phyloP scores from a whole-genome alignment of 2,329 filamentous ascomycete species.

The Sporothrix brunneoviolacea region DNA sequence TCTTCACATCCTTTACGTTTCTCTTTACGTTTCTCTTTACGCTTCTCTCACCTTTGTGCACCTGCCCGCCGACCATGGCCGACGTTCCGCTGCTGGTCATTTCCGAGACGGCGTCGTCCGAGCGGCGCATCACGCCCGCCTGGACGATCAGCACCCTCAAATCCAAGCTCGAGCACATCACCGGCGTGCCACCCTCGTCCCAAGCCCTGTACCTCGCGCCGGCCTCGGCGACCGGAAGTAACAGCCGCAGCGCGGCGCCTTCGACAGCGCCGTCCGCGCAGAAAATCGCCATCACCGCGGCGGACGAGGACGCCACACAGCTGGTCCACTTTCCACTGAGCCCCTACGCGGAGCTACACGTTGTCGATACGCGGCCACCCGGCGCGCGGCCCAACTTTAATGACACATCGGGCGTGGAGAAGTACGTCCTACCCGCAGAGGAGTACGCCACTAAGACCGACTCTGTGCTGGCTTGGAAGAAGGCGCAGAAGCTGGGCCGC shows the following conservation, averaged over 20 bases:
- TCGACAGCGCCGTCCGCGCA: conserved; percentile 43
- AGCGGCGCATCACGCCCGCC: conserved; percentile 84
- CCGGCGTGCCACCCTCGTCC: conserved; percentile 74
- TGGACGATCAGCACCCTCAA: conserved; percentile 86
- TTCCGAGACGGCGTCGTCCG: conserved; percentile 72
- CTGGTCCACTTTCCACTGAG: conserved; percentile 61
- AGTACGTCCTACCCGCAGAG: conserved; percentile 79
- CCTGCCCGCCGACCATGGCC: conserved; percentile 39
- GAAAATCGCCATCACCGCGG: conserved; percentile 58
- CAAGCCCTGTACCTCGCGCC: conserved; percentile 71
- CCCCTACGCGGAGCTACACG: conserved; percentile 72
- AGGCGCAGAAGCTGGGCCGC: conserved; percentile 85
- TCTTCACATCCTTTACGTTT: too few species aligned
- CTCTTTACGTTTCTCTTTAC: too few species aligned
- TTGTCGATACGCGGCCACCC: conserved; percentile 71
- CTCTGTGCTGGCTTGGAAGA: conserved; percentile 93
- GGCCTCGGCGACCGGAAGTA: neutral
- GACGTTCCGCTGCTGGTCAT: conserved; percentile 70
- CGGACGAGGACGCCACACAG: conserved; percentile 58
- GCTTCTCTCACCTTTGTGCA: too few species aligned
- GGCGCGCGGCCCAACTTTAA: conserved; percentile 71
- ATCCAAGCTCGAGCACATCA: conserved; percentile 83
- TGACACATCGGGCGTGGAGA: conserved; percentile 74
- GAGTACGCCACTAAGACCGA: conserved; percentile 83
- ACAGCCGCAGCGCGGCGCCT: neutral